A percentile compares a stretch with the other conserved stretches of the same genome.
Conservation (phyloP, 2,329 filamentous ascomycete species). For the Aspergillus luchuensis region DNA sequence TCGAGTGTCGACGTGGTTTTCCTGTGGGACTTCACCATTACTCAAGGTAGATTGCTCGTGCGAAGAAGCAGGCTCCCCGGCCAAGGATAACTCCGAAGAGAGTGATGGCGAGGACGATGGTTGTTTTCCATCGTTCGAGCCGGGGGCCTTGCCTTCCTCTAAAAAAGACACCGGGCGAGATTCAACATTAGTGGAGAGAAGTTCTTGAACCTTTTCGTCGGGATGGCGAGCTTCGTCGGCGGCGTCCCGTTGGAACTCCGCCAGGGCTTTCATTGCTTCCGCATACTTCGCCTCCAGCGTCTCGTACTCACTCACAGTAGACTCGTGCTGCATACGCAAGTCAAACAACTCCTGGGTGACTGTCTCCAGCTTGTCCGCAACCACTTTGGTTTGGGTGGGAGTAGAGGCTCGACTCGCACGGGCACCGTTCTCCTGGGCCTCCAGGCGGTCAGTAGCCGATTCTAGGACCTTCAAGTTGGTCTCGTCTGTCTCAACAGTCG, state of each 20-base stretch:
- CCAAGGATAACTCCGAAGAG: slow-evolving; percentile 90
- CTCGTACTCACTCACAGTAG: slow-evolving; percentile 77
- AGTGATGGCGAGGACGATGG: slow-evolving; percentile 84
- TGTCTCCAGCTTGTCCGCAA: slow-evolving; percentile 88
- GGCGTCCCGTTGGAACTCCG: slow-evolving; percentile 76
- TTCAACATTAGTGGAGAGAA: slow-evolving; percentile 44
- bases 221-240: slow-evolving; percentile 76
- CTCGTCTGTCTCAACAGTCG: slow-evolving; percentile 28
- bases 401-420: slow-evolving; percentile 58
- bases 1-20: slow-evolving; percentile 28
- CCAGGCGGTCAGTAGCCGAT: slow-evolving; percentile 33
- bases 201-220: slow-evolving; percentile 40
- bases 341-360: slow-evolving; percentile 91
- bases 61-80: slow-evolving; percentile 71
- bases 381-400: slow-evolving; percentile 78
- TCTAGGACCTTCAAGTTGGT: slow-evolving; percentile 41
- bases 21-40: slow-evolving; percentile 34
- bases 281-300: slow-evolving; percentile 86
- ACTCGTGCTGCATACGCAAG: slow-evolving; percentile 86
- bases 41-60: slow-evolving; percentile 65
- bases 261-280: slow-evolving; percentile 77
- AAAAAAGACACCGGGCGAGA: slow-evolving; percentile 78
- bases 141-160: slow-evolving; percentile 72
- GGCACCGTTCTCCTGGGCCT: slow-evolving; percentile 24
- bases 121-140: slow-evolving; percentile 68